A percentile compares a stretch with the other conserved stretches of the same genome.
phyloP scores from a whole-genome alignment of 2,329 filamentous ascomycete species.

The Aspergillus candidus region DNA sequence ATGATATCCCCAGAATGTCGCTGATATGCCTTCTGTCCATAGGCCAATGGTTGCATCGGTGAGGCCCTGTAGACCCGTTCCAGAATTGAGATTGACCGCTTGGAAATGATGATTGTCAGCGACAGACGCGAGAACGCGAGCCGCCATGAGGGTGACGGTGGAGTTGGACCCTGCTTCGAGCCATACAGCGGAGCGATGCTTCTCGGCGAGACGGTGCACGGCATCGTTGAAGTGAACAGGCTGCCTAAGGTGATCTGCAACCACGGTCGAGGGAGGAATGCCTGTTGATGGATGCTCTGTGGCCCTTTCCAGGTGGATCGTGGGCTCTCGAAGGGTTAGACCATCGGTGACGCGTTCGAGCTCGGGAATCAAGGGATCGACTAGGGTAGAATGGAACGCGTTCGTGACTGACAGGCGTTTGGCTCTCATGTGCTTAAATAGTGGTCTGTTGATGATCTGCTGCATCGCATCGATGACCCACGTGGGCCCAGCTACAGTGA shows the following conservation, averaged over 20 bases:
- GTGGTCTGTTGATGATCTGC: constrained; percentile 5
- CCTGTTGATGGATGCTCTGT: constrained; percentile 5
- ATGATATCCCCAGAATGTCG: constrained; percentile 37
- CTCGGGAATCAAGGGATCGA: constrained; percentile 28
- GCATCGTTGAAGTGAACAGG: constrained; percentile 45
- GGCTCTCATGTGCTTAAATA: constrained; percentile 12
- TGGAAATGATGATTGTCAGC: constrained; percentile 13
- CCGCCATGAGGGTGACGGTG: constrained; percentile 29
- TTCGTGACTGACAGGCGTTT: constrained; percentile 44
- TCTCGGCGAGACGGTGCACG: constrained; percentile 29
- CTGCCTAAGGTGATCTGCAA: constrained; percentile 19
- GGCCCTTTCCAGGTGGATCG: constrained; percentile 23
- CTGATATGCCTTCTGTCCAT: constrained; percentile 36
- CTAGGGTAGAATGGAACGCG: constrained; percentile 44
- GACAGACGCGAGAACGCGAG: constrained; percentile 18
- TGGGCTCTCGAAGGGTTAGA: constrained; percentile 25
- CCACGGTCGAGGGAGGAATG: neutral
- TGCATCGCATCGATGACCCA: constrained; percentile 9
- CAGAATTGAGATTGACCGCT: constrained; percentile 10
- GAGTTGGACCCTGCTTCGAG: constrained; percentile 40
- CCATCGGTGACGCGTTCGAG: constrained; percentile 23
- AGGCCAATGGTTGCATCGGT: constrained; percentile 27
- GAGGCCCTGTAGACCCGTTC: constrained; percentile 13
- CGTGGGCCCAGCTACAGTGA: constrained; percentile 18
- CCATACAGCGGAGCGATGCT: constrained; percentile 20